Evolutionary conservation across 2,329 filamentous ascomycete species (phyloP).

Genomic region (Ophiostoma quercus): DNA sequence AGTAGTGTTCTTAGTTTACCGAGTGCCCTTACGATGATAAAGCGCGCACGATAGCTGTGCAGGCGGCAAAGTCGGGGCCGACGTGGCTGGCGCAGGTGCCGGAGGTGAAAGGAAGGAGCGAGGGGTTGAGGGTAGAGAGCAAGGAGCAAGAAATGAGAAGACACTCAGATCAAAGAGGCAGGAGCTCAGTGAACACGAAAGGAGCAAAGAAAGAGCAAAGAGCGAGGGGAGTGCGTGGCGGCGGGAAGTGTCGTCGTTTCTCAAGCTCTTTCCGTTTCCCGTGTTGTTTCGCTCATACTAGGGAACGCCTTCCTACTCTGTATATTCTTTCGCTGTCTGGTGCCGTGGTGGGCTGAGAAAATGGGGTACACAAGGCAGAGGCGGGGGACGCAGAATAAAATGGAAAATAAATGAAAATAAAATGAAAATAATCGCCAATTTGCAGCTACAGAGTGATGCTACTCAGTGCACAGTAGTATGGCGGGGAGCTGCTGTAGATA

Average conservation of each 20-base stretch:
- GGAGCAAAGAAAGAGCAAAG: background rate
- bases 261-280: background rate
- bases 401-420: background rate
- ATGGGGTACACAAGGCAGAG: slow-evolving; percentile 11
- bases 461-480: background rate
- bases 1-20: background rate
- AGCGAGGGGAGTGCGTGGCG: background rate
- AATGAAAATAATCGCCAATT: background rate
- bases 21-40: background rate
- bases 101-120: background rate
- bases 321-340: background rate
- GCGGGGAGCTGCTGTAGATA: slow-evolving; percentile 1
- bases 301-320: background rate
- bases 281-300: background rate
- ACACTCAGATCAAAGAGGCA: background rate
- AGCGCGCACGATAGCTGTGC: background rate
- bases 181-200: background rate
- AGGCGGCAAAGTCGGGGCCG: background rate
- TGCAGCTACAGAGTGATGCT: background rate
- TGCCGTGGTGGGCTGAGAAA: slow-evolving; percentile 9
- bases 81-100: background rate
- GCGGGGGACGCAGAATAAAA: slow-evolving; percentile 10
- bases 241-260: background rate
- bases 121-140: background rate
- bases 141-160: background rate